A percentile compares a stretch with the other conserved stretches of the same genome.
Evolutionary conservation across 2,329 filamentous ascomycete species (phyloP).

Genomic region (Alternaria gaisen): DNA sequence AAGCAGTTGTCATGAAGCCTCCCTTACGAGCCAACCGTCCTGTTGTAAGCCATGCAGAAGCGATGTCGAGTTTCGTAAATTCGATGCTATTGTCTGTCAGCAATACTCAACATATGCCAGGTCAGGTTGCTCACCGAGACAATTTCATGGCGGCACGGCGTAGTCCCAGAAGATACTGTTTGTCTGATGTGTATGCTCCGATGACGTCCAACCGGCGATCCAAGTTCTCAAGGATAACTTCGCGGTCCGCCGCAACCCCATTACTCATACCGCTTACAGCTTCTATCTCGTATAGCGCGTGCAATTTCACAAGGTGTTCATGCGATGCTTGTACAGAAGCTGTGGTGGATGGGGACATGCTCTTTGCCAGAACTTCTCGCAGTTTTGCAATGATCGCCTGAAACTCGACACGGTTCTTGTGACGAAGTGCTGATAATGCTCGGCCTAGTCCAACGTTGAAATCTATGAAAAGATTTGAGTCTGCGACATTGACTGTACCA

Average conservation of each 20-base stretch:
- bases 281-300: slow-evolving; percentile 88
- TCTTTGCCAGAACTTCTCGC: slow-evolving; percentile 74
- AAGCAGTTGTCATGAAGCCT: slow-evolving; percentile 84
- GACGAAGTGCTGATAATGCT: slow-evolving; percentile 68
- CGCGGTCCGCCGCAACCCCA: slow-evolving; percentile 49
- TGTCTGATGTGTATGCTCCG: slow-evolving; percentile 88
- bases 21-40: slow-evolving; percentile 87
- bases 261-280: slow-evolving; percentile 65
- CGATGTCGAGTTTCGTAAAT: slow-evolving; percentile 78
- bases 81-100: slow-evolving; percentile 51
- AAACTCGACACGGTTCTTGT: slow-evolving; percentile 63
- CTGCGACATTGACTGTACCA: slow-evolving; percentile 55
- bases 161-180: slow-evolving; percentile 89
- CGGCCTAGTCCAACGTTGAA: slow-evolving; percentile 85
- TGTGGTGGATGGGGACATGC: slow-evolving; percentile 79
- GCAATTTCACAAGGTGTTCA: slow-evolving; percentile 83
- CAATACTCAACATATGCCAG: neutral
- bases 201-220: slow-evolving; percentile 85
- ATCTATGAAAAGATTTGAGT: slow-evolving; percentile 59
- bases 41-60: slow-evolving; percentile 83
- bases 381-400: slow-evolving; percentile 68
- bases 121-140: slow-evolving; percentile 62
- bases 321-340: slow-evolving; percentile 85
- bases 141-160: slow-evolving; percentile 88
- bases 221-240: slow-evolving; percentile 62